Evolutionary conservation across 2,329 filamentous ascomycete genomes (phyloP).

Genomic region (Akanthomyces dipterigenus): DNA sequence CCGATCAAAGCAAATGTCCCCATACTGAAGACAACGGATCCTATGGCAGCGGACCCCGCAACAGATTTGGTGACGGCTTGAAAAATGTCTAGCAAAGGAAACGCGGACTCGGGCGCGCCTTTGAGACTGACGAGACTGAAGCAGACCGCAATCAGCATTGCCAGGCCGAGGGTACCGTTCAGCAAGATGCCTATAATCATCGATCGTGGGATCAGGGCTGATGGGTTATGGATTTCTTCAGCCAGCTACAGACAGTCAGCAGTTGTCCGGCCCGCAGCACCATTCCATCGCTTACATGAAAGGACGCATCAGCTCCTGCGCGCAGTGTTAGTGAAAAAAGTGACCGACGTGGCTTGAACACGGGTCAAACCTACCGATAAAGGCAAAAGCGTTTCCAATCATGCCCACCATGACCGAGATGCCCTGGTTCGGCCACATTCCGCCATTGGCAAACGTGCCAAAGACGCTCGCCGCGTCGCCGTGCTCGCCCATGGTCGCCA

Average conservation of each 20-base stretch:
- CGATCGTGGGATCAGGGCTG: slow-evolving; percentile 41
- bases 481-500: slow-evolving; percentile 2
- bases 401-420: slow-evolving; percentile 35
- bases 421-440: slow-evolving; percentile 31
- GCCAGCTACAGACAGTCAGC: slow-evolving; percentile 11
- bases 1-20: slow-evolving; percentile 43
- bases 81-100: slow-evolving; percentile 55
- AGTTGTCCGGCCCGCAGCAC: too few species aligned
- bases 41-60: slow-evolving; percentile 44
- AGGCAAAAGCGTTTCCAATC: slow-evolving; percentile 32
- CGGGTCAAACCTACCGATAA: slow-evolving; percentile 17
- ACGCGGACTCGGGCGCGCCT: slow-evolving; percentile 31
- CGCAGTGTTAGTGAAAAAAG: background rate
- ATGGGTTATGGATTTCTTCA: slow-evolving; percentile 36
- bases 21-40: slow-evolving; percentile 42
- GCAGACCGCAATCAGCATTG: slow-evolving; percentile 47
- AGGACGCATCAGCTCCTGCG: slow-evolving; percentile 20
- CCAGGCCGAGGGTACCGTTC: slow-evolving; percentile 46
- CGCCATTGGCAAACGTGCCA: slow-evolving; percentile 26
- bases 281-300: slow-evolving; percentile 17
- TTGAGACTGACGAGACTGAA: slow-evolving; percentile 41
- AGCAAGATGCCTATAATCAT: slow-evolving; percentile 42
- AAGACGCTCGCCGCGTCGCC: slow-evolving; percentile 8
- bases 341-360: background rate
- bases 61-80: slow-evolving; percentile 41